phyloP scores from a whole-genome alignment of 2,329 filamentous ascomycete species.

The Metarhizium guizhouense region DNA sequence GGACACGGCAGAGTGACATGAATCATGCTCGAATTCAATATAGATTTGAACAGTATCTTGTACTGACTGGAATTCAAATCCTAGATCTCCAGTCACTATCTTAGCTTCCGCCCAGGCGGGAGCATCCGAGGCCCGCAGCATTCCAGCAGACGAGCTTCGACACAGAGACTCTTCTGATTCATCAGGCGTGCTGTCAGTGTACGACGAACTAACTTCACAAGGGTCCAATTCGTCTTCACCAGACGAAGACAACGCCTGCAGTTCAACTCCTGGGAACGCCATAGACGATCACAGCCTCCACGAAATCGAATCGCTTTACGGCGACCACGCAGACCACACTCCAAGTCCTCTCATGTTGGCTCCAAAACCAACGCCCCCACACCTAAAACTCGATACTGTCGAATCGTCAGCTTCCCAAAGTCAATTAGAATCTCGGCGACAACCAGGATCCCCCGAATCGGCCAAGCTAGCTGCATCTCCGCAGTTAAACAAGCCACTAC shows the following conservation, averaged over 20 bases:
- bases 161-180: conserved; percentile 30
- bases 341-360: conserved; percentile 39
- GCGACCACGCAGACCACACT: conserved; percentile 29
- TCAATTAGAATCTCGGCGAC: conserved; percentile 15
- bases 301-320: conserved; percentile 14
- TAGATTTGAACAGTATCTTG: background rate
- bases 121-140: conserved; percentile 25
- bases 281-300: conserved; percentile 19
- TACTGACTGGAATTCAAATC: conserved; percentile 18
- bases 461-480: conserved; percentile 19
- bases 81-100: conserved; percentile 15
- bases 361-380: conserved; percentile 41
- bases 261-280: conserved; percentile 17
- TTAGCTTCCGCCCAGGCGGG: conserved; percentile 15
- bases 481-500: conserved; percentile 44
- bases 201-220: conserved; percentile 33
- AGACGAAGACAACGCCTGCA: conserved; percentile 14
- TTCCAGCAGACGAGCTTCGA: conserved; percentile 32
- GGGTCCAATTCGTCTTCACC: conserved; percentile 16
- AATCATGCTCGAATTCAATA: background rate
- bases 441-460: conserved; percentile 19
- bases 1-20: background rate
- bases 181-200: conserved; percentile 33
- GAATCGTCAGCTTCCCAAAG: conserved; percentile 21
- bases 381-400: conserved; percentile 40